Conservation (phyloP, 148 eudicot species). For the Persicaria maculosa region DNA sequence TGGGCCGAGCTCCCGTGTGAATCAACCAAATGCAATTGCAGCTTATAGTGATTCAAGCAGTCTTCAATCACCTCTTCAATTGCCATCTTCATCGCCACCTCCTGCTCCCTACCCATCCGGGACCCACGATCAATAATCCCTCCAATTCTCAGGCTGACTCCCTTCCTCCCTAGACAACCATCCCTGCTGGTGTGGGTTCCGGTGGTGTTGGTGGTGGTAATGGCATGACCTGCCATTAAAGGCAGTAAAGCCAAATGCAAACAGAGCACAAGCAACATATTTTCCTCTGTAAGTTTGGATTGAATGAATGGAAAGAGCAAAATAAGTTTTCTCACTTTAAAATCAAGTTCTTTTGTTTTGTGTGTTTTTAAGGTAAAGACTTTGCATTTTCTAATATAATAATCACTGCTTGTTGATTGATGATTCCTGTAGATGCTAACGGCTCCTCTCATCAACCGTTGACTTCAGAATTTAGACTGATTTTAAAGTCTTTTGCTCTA, state of each 20-base stretch:
- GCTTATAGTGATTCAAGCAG: not conserved
- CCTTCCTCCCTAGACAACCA: not conserved
- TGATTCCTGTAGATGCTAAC: not conserved
- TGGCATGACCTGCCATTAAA: not conserved
- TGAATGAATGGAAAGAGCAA: no score
- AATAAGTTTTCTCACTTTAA: no score
- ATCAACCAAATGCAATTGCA: constrained; percentile 2
- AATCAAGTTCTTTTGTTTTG: no score
- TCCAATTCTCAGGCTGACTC: not conserved
- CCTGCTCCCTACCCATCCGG: constrained; percentile 8
- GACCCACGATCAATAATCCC: not conserved
- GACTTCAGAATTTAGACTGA: not conserved
- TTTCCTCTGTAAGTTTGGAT: not conserved
- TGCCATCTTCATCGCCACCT: constrained; percentile 5
- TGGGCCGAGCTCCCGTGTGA: not conserved
- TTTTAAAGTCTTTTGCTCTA: not conserved
- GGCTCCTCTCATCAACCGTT: not conserved
- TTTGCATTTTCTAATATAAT: no score
- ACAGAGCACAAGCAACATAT: constrained; percentile 7
- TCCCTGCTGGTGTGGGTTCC: not conserved
- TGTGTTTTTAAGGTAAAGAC: no score
- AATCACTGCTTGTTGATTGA: not conserved
- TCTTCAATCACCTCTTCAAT: not conserved
- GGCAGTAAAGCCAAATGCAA: not conserved
- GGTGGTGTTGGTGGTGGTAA: no score